A percentile compares a stretch with the other conserved stretches of the same genome.
Conservation (phyloP, 495 filamentous ascomycete species). For the Mytilinidion resinicola region DNA sequence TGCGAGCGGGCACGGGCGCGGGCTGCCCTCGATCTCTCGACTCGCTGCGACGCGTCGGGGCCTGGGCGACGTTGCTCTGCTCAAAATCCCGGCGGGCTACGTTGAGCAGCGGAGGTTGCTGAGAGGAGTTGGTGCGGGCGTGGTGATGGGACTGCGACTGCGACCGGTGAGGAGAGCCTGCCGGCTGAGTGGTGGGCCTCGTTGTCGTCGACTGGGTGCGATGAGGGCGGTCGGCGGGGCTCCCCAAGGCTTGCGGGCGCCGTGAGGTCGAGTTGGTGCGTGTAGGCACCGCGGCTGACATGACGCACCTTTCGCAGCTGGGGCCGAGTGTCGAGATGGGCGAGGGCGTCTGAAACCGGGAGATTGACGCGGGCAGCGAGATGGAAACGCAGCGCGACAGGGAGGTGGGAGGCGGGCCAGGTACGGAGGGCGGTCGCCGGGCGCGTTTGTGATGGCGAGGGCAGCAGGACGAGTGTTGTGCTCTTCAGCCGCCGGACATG, state of each 20-base stretch:
- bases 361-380: too few relatives aligned
- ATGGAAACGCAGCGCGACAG: too few relatives aligned
- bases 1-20: constrained; percentile 44
- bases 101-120: constrained; percentile 47
- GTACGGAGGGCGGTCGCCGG: too few relatives aligned
- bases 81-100: constrained; percentile 56
- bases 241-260: constrained; percentile 40
- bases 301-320: constrained; percentile 30
- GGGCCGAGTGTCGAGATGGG: background rate
- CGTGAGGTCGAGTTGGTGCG: constrained; percentile 53
- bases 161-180: constrained; percentile 37
- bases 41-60: constrained; percentile 47
- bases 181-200: constrained; percentile 37
- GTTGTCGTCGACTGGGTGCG: constrained; percentile 50
- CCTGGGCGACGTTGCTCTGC: constrained; percentile 45
- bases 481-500: too few relatives aligned
- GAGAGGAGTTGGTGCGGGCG: constrained; percentile 43
- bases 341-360: background rate
- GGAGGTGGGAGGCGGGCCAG: too few relatives aligned
- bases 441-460: too few relatives aligned
- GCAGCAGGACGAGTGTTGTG: too few relatives aligned
- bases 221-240: constrained; percentile 49
- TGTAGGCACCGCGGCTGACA: constrained; percentile 48
- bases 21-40: constrained; percentile 47
- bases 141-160: constrained; percentile 49